Conservation (phyloP, 495 filamentous ascomycete genomes). For the Extremus antarcticus region DNA sequence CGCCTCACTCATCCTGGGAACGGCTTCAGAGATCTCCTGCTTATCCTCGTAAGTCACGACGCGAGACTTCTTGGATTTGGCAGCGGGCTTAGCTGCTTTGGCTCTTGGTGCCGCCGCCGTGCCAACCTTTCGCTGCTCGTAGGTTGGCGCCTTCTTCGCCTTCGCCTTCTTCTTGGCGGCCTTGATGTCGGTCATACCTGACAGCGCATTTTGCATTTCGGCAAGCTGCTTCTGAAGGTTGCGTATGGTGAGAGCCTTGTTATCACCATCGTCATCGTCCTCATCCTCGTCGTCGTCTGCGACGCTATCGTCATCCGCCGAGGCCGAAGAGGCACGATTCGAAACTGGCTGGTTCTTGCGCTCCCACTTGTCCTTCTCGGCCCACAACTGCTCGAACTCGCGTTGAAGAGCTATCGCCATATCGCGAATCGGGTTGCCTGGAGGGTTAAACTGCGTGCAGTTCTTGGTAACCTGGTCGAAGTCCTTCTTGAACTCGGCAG, state of each 20-base stretch:
- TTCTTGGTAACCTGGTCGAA: constrained; percentile 76
- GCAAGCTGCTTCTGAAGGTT: constrained; percentile 57
- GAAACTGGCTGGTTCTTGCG: constrained; percentile 55
- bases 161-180: constrained; percentile 31
- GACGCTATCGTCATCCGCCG: constrained; percentile 44
- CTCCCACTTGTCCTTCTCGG: constrained; percentile 64
- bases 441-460: constrained; percentile 83
- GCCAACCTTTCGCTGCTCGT: constrained; percentile 38
- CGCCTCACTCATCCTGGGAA: constrained; percentile 58
- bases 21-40: constrained; percentile 71
- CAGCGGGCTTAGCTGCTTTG: constrained; percentile 12
- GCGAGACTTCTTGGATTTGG: constrained; percentile 16
- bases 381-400: constrained; percentile 63
- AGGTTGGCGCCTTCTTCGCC: constrained; percentile 30
- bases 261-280: constrained; percentile 51
- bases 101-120: constrained; percentile 12
- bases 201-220: constrained; percentile 36
- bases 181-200: constrained; percentile 30
- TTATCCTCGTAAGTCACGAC: constrained; percentile 63
- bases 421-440: constrained; percentile 57
- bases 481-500: constrained; percentile 78
- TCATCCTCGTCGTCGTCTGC: constrained; percentile 56
- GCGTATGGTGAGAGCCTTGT: constrained; percentile 42
- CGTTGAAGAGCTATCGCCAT: constrained; percentile 60
- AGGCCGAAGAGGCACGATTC: constrained; percentile 35